Base-by-base conservation (phyloP, 805 yeast species). In the Kodamaea leandrae region DNA sequence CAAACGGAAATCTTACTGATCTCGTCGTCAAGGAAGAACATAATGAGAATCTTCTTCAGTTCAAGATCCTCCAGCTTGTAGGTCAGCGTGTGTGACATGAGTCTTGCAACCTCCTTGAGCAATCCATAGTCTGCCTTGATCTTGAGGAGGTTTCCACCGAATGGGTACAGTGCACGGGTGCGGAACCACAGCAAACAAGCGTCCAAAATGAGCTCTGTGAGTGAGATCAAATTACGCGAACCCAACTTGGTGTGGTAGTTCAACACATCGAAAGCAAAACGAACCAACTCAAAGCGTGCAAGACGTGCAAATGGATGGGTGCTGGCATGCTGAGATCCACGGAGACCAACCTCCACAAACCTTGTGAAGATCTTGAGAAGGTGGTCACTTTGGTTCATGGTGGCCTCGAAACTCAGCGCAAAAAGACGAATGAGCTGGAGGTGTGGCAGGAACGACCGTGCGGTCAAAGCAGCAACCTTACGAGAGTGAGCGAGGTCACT, bases 121-220 rank as follows among this genome's bases (percentile, higher is more conserved):
- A 82, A 61, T 4, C 72, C 66, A 51, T 76, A 71, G 52, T 90
- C 96, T 1, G 87, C 77, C 48, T 80, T 81, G 37, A 82, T 79
- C 55, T 80, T 80, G 47, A 86, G 61, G 32, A 77, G 71, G 55
- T 91, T 88, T 8, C 88, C 83, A 3, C 99, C 98, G 64, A 74
- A 89, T 12, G 98, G 96, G 66, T 83, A 83, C 3, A 74, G 67
- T 1, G 78, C 69, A 15, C 77, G 70, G 34, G 67, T 72, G 17
- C 70, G 71, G 57, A 88, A 93, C 96, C 98, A 90, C 1, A 83
- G 72, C 32, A 93, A 69, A 0, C 83, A 76, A 13, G 87, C 88
- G 42, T 77, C 79, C 17, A 85, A 58, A 12, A 89, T 73, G 3
- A 75, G 61, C 26, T 64, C 64, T 1, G 77, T 74, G 49, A 89